Percentiles rank a stretch among this genome's conserved stretches.
phyloP scores from a whole-genome alignment of 2,329 filamentous ascomycete genomes.

The Akanthomyces uredinophilus region DNA sequence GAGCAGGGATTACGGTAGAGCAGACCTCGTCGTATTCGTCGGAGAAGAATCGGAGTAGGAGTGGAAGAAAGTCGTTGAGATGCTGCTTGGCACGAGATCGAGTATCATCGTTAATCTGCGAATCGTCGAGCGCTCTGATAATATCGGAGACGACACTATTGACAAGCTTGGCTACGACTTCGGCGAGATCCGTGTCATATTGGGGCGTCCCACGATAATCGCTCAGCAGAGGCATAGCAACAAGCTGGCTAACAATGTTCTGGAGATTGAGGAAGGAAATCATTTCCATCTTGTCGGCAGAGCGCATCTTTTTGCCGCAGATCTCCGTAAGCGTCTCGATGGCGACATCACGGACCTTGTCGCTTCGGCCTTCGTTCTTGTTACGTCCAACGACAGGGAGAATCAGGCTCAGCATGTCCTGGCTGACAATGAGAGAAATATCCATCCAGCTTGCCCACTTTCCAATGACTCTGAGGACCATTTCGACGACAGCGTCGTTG shows the following conservation, averaged over 20 bases:
- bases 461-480: conserved; percentile 85
- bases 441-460: conserved; percentile 99
- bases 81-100: conserved; percentile 74
- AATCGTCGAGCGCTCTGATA: conserved; percentile 75
- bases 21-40: conserved; percentile 98
- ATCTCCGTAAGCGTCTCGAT: conserved; percentile 96
- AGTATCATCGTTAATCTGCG: conserved; percentile 54
- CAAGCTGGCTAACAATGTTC: conserved; percentile 78
- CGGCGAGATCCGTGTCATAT: conserved; percentile 93
- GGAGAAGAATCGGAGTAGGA: conserved; percentile 88
- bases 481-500: conserved; percentile 71
- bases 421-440: conserved; percentile 87
- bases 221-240: conserved; percentile 73
- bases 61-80: conserved; percentile 77
- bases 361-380: conserved; percentile 56
- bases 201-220: conserved; percentile 74
- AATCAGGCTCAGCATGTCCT: conserved; percentile 77
- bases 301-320: conserved; percentile 95
- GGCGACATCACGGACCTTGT: conserved; percentile 82
- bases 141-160: conserved; percentile 86
- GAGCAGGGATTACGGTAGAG: conserved; percentile 86
- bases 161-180: conserved; percentile 90
- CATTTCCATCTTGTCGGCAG: conserved; percentile 88
- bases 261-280: conserved; percentile 85
- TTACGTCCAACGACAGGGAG: conserved; percentile 82